A percentile compares a stretch with the other conserved stretches of the same genome.
These are phyloP conservation scores for Plasmodium vivax DNA, from an alignment of 169 alveolate species.

Conservation along the genomic window DNA sequence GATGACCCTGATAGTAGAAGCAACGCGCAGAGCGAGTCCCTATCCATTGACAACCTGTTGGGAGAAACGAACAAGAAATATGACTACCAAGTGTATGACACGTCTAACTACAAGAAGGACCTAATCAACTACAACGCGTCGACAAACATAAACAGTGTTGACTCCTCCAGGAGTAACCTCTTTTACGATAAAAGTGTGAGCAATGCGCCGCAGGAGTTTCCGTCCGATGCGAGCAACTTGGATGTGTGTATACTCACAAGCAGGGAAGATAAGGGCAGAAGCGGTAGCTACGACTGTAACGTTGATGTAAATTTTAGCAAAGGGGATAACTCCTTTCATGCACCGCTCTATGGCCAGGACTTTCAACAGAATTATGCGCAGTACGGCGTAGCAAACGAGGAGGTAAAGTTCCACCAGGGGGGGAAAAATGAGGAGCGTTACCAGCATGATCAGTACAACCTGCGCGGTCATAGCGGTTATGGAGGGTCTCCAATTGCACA, in stretches of 20 bases:
- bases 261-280: conserved; percentile 1
- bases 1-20: neutral
- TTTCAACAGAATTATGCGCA: neutral
- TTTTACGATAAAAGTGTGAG: conserved; percentile 22
- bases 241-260: conserved; percentile 39
- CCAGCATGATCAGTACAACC: neutral
- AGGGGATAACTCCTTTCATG: neutral
- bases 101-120: conserved; percentile 50
- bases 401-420: neutral
- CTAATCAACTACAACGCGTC: conserved; percentile 4
- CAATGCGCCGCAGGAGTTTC: conserved; percentile 3
- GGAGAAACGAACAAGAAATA: conserved; percentile 50
- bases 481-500: neutral
- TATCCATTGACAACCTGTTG: conserved; percentile 31
- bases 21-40: conserved; percentile 36
- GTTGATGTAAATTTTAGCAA: neutral
- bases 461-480: neutral
- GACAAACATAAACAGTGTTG: neutral
- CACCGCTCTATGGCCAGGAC: neutral
- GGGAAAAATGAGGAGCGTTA: neutral
- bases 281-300: neutral
- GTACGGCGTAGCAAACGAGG: neutral
- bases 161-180: conserved; percentile 21
- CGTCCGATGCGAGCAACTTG: conserved; percentile 34
- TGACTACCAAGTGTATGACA: conserved; percentile 18